phyloP scores from a whole-genome alignment of 257 asterid species.

The Nicotiana benthamiana region DNA sequence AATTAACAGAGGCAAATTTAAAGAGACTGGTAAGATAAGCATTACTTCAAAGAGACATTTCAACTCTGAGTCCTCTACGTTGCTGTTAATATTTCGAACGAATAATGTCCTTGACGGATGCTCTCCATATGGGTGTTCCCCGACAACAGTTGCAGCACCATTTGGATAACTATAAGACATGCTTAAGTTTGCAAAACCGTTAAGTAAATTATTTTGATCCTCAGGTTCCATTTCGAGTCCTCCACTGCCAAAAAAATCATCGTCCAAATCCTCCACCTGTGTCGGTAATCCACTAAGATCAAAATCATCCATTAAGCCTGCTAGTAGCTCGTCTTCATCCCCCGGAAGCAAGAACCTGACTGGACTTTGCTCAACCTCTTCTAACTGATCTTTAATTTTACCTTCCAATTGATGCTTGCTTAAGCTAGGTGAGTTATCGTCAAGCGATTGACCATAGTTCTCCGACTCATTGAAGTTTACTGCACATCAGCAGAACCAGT shows the following conservation, averaged over 20 bases:
- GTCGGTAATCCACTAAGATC: slow-evolving; percentile 85
- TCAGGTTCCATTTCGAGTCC: slow-evolving; percentile 81
- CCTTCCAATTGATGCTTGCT: slow-evolving; percentile 30
- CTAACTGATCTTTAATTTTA: slow-evolving; percentile 44
- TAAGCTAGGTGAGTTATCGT: slow-evolving; percentile 50
- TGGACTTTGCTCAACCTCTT: slow-evolving; percentile 38
- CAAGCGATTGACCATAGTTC: slow-evolving; percentile 31
- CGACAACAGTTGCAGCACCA: slow-evolving; percentile 41
- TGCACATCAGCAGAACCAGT: slow-evolving; percentile 23
- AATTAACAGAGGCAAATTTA: not conserved
- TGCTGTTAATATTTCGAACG: slow-evolving; percentile 65
- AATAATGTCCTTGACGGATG: slow-evolving; percentile 77
- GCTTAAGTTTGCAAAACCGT: slow-evolving; percentile 51
- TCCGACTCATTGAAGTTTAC: slow-evolving; percentile 50
- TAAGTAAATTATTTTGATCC: slow-evolving; percentile 39
- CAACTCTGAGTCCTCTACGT: slow-evolving; percentile 65
- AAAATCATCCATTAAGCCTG: slow-evolving; percentile 87
- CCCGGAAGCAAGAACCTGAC: slow-evolving; percentile 70
- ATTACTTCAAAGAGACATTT: slow-evolving; percentile 58
- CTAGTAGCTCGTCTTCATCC: slow-evolving; percentile 89
- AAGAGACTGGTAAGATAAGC: not conserved
- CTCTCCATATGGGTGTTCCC: slow-evolving; percentile 73
- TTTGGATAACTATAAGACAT: slow-evolving; percentile 43
- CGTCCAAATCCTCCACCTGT: slow-evolving; percentile 93
- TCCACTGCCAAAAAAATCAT: slow-evolving; percentile 91